These are phyloP conservation scores for Exophiala aquamarina DNA, from an alignment of 2,329 filamentous ascomycete species.

Conservation along the genomic window DNA sequence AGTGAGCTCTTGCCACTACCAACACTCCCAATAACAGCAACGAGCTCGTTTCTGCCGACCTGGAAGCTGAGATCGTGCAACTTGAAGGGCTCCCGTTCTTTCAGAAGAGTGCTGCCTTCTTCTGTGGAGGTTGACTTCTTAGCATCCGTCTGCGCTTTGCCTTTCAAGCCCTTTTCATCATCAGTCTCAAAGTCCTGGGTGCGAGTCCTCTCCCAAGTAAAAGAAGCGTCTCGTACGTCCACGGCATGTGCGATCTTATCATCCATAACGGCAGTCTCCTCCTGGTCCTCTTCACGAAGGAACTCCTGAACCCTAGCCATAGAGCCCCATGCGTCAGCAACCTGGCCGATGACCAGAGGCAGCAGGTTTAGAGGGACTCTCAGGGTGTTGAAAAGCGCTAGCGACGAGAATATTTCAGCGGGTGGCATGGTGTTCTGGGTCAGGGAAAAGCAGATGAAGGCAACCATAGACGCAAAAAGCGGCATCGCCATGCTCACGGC, in stretches of 20 bases:
- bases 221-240: slow-evolving; percentile 69
- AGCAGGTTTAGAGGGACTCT: slow-evolving; percentile 87
- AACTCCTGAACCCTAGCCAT: slow-evolving; percentile 85
- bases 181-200: slow-evolving; percentile 30
- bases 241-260: slow-evolving; percentile 57
- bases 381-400: slow-evolving; percentile 89
- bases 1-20: slow-evolving; percentile 89
- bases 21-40: slow-evolving; percentile 82
- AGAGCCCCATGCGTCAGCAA: slow-evolving; percentile 85
- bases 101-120: too few species aligned
- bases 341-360: slow-evolving; percentile 82
- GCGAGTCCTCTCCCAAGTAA: slow-evolving; percentile 75
- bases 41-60: slow-evolving; percentile 49
- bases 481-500: slow-evolving; percentile 80
- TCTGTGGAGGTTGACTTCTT: slow-evolving; percentile 32
- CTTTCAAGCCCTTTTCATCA: slow-evolving; percentile 34
- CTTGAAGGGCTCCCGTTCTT: slow-evolving; percentile 40
- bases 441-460: slow-evolving; percentile 77
- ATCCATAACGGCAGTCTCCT: slow-evolving; percentile 66
- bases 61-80: slow-evolving; percentile 40
- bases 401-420: slow-evolving; percentile 80
- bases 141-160: slow-evolving; percentile 37
- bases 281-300: slow-evolving; percentile 78
- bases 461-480: slow-evolving; percentile 91
- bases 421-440: slow-evolving; percentile 67